Evolutionary conservation across 2,329 filamentous ascomycete species (phyloP).

Genomic region (Rutstroemia sp.): DNA sequence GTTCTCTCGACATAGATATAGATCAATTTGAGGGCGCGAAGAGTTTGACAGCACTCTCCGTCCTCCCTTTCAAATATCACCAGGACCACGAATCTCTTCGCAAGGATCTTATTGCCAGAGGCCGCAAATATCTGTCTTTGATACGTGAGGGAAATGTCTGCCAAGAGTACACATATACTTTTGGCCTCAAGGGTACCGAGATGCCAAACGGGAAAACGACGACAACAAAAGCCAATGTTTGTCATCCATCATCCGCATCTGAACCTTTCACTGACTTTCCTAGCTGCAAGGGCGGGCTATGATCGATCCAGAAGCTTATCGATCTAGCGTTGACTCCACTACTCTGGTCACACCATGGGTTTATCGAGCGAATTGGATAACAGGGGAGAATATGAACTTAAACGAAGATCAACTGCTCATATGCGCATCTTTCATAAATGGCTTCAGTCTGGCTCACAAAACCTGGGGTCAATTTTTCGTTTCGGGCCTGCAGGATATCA

Average conservation of each 20-base stretch:
- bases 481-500: not conserved
- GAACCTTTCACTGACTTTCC: not conserved
- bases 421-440: not conserved
- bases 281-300: constrained; percentile 2
- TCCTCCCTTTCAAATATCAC: not conserved
- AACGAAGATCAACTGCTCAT: not conserved
- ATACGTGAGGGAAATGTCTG: not conserved
- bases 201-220: not conserved
- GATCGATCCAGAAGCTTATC: not conserved
- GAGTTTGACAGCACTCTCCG: not conserved
- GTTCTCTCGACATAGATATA: not conserved
- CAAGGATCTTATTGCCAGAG: not conserved
- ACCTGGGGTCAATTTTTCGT: not conserved
- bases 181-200: not conserved
- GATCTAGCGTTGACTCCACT: not conserved
- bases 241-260: not conserved
- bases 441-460: not conserved
- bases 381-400: not conserved
- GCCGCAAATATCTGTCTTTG: constrained; percentile 1
- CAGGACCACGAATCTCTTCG: not conserved
- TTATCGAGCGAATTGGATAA: not conserved
- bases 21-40: not conserved
- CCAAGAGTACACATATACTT: not conserved
- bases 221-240: not conserved
- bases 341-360: not conserved